These are phyloP conservation scores for Yamagishiella unicocca DNA, from an alignment of 139 green algal genomes.

Conservation along the genomic window DNA sequence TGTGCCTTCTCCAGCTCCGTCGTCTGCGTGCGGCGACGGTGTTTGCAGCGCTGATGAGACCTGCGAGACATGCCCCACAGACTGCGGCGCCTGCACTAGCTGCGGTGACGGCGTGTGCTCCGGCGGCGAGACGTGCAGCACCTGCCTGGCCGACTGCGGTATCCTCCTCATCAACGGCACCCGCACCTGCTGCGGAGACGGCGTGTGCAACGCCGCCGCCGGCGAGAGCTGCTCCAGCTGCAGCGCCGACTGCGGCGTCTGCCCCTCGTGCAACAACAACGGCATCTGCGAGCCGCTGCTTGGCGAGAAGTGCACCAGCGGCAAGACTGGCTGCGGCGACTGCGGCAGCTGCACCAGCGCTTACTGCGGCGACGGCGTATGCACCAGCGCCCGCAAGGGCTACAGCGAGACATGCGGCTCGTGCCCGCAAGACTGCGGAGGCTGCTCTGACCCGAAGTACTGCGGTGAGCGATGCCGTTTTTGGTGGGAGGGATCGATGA, in stretches of 20 bases:
- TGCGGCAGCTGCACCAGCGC: background rate
- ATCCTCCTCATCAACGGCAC: background rate
- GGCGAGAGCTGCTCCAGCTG: slow-evolving; percentile 20
- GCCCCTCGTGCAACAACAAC: slow-evolving; percentile 25
- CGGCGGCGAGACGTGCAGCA: slow-evolving; percentile 26
- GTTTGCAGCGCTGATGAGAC: slow-evolving; percentile 1
- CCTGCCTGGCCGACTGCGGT: slow-evolving; percentile 20
- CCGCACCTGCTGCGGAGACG: slow-evolving; percentile 23
- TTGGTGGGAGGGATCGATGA: no score
- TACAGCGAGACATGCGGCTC: slow-evolving; percentile 26
- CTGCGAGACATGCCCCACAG: background rate
- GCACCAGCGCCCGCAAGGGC: background rate
- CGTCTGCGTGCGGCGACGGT: background rate
- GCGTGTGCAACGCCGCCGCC: background rate
- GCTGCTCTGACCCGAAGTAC: background rate
- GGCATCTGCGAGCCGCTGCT: background rate
- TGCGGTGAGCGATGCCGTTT: slow-evolving; percentile 26
- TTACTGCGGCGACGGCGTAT: slow-evolving; percentile 22
- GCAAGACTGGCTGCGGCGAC: slow-evolving; percentile 18
- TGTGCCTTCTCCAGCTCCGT: background rate
- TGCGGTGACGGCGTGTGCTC: slow-evolving; percentile 29
- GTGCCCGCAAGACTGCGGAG: background rate
- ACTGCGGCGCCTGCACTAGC: background rate
- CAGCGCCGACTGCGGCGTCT: slow-evolving; percentile 2
- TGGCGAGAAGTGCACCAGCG: background rate